These are phyloP conservation scores for Haplosporangium gracile DNA, from an alignment of 192 early-diverging fungal species.

Conservation along the genomic window DNA sequence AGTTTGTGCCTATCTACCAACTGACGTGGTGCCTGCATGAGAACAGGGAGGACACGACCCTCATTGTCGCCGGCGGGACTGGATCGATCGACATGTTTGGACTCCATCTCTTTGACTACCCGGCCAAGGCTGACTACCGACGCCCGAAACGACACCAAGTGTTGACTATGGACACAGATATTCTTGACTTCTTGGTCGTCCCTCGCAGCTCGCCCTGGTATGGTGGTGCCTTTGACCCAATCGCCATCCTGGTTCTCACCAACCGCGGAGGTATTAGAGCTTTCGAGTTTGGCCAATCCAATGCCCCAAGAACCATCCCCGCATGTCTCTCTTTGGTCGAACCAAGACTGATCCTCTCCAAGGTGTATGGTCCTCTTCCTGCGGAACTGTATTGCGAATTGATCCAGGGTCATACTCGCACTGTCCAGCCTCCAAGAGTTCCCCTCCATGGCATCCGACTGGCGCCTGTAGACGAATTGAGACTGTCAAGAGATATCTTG, in stretches of 20 bases:
- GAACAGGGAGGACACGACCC: slow-evolving; percentile 42
- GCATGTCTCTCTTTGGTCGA: slow-evolving; percentile 49
- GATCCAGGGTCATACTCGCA: slow-evolving; percentile 16
- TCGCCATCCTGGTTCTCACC: slow-evolving; percentile 56
- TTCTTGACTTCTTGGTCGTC: slow-evolving; percentile 59
- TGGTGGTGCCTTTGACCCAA: slow-evolving; percentile 47
- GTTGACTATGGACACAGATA: slow-evolving; percentile 49
- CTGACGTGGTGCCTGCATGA: slow-evolving; percentile 58
- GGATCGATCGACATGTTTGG: slow-evolving; percentile 57
- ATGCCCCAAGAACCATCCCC: slow-evolving; percentile 47
- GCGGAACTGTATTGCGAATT: slow-evolving; percentile 25
- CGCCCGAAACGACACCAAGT: slow-evolving; percentile 57
- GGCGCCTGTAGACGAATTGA: slow-evolving; percentile 46
- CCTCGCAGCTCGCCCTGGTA: slow-evolving; percentile 56
- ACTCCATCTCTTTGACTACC: slow-evolving; percentile 57
- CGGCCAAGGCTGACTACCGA: slow-evolving; percentile 41
- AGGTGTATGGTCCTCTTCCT: slow-evolving; percentile 41
- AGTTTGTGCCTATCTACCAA: slow-evolving; percentile 60
- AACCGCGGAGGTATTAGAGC: slow-evolving; percentile 43
- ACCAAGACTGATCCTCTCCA: slow-evolving; percentile 50
- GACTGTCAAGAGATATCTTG: slow-evolving; percentile 58
- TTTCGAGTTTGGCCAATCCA: slow-evolving; percentile 46
- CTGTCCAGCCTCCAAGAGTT: slow-evolving; percentile 25
- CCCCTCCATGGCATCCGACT: slow-evolving; percentile 58
- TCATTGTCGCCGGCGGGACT: slow-evolving; percentile 62